Percentiles rank a stretch among this genome's conserved stretches.
phyloP scores from a whole-genome alignment of 192 early-diverging fungal genomes.

The Entomortierella beljakovae region DNA sequence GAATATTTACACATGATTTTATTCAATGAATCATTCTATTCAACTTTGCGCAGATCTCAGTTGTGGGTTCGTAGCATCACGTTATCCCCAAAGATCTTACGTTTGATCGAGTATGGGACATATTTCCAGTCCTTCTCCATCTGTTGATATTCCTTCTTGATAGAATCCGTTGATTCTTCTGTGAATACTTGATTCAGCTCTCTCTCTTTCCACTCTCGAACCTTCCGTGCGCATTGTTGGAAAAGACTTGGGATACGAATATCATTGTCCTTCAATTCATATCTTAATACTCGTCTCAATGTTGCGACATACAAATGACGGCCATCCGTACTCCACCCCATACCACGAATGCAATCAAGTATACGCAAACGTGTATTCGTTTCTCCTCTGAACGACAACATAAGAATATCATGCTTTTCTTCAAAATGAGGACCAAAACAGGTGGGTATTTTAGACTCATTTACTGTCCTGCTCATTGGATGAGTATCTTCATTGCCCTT shows the following conservation, averaged over 20 bases:
- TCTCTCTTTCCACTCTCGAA: conserved; percentile 50
- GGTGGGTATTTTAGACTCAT: neutral
- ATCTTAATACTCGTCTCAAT: conserved; percentile 55
- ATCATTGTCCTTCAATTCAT: conserved; percentile 42
- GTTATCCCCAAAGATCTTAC: conserved; percentile 34
- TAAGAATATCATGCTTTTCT: conserved; percentile 62
- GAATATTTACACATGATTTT: too few relatives aligned
- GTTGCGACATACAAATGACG: conserved; percentile 60
- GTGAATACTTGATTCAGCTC: conserved; percentile 3
- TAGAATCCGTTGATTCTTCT: neutral
- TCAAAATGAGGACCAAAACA: conserved; percentile 33
- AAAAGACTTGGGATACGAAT: conserved; percentile 39
- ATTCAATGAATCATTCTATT: too few relatives aligned
- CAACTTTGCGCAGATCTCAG: too few relatives aligned
- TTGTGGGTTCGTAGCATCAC: too few relatives aligned
- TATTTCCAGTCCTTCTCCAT: conserved; percentile 26
- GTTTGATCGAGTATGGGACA: conserved; percentile 35
- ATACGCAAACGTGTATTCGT: conserved; percentile 54
- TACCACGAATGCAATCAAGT: conserved; percentile 59
- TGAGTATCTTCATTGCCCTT: conserved; percentile 20
- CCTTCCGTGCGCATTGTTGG: conserved; percentile 37
- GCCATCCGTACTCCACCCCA: conserved; percentile 60
- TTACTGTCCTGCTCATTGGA: conserved; percentile 8
- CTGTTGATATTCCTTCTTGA: conserved; percentile 7
- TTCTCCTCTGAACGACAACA: conserved; percentile 63